phyloP scores from a whole-genome alignment of 2,329 filamentous ascomycete species.

The Dothidotthia symphoricarpi region DNA sequence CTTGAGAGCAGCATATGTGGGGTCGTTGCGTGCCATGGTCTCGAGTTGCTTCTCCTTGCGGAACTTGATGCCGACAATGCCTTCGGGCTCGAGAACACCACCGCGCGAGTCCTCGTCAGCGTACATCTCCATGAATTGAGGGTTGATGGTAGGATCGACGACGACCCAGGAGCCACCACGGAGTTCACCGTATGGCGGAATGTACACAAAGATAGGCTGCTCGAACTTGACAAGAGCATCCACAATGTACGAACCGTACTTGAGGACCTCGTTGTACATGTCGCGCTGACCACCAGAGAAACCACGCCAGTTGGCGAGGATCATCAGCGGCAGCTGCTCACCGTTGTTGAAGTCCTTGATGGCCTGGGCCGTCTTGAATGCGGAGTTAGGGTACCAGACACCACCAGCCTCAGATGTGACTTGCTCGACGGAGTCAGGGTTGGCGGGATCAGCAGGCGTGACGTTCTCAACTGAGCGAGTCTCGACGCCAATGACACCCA shows the following conservation, averaged over 20 bases:
- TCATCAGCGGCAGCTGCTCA: conserved; percentile 97
- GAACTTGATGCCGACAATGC: conserved; percentile 98
- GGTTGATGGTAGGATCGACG: conserved; percentile 97
- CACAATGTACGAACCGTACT: conserved; percentile 99
- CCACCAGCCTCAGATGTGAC: conserved; percentile 92
- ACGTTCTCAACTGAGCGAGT: conserved; percentile 95
- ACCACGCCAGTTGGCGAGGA: conserved; percentile 99
- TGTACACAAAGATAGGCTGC: conserved; percentile 98
- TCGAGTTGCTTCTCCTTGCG: conserved; percentile 95
- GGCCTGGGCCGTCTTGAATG: conserved; percentile 98
- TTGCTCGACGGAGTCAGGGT: conserved; percentile 97
- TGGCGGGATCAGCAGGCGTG: conserved; percentile 92
- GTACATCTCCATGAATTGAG: conserved; percentile 98
- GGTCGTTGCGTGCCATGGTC: conserved; percentile 92
- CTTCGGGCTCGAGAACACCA: conserved; percentile 96
- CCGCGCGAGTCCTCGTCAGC: conserved; percentile 91
- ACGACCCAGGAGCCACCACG: conserved; percentile 99
- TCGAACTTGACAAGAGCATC: conserved; percentile 97
- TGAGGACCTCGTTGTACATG: conserved; percentile 99
- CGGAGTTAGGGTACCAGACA: conserved; percentile 99
- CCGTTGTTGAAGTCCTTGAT: conserved; percentile 99
- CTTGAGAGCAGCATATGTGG: conserved; percentile 78
- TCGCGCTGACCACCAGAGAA: conserved; percentile 99
- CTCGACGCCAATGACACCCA: conserved; percentile 98
- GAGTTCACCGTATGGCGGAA: conserved; percentile 92